A percentile compares a stretch with the other conserved stretches of the same genome.
These are phyloP conservation scores for Juglanconis juglandina DNA, from an alignment of 2,329 filamentous ascomycete genomes.

Conservation along the genomic window DNA sequence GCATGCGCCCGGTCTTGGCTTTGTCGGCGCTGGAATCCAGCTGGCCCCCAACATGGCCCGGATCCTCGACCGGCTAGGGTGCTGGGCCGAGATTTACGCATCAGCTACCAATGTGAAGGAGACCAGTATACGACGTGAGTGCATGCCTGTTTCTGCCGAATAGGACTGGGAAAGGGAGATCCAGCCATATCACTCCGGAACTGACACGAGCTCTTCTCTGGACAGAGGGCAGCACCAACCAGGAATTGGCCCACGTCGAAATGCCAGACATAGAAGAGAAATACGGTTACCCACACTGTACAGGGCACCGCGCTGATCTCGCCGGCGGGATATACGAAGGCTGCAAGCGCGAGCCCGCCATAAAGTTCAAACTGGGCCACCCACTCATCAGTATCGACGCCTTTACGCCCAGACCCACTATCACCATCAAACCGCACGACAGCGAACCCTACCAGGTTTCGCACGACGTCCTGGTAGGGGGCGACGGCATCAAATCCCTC, in stretches of 20 bases:
- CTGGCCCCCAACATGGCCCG: slow-evolving; percentile 78
- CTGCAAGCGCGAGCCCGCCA: slow-evolving; percentile 58
- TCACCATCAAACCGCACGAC: slow-evolving; percentile 57
- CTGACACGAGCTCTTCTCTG: background rate
- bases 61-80: slow-evolving; percentile 68
- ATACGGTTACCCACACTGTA: slow-evolving; percentile 76
- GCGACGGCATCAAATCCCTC: slow-evolving; percentile 54
- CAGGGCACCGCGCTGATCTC: slow-evolving; percentile 71
- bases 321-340: slow-evolving; percentile 67
- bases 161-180: too few species aligned
- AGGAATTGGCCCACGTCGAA: slow-evolving; percentile 67
- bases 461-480: slow-evolving; percentile 50
- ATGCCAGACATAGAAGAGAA: slow-evolving; percentile 63
- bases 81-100: slow-evolving; percentile 66
- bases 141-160: background rate
- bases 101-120: slow-evolving; percentile 69
- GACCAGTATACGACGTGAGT: slow-evolving; percentile 67
- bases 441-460: slow-evolving; percentile 52
- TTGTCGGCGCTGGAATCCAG: slow-evolving; percentile 82
- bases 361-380: slow-evolving; percentile 67
- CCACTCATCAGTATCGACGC: slow-evolving; percentile 53
- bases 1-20: slow-evolving; percentile 68
- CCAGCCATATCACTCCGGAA: background rate
- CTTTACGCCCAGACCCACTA: slow-evolving; percentile 56
- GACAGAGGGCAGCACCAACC: slow-evolving; percentile 62